Evolutionary conservation across 306 rosid species (phyloP), one percentile per base, ranked within the genome.

Genomic region (Prunus armeniaca): DNA sequence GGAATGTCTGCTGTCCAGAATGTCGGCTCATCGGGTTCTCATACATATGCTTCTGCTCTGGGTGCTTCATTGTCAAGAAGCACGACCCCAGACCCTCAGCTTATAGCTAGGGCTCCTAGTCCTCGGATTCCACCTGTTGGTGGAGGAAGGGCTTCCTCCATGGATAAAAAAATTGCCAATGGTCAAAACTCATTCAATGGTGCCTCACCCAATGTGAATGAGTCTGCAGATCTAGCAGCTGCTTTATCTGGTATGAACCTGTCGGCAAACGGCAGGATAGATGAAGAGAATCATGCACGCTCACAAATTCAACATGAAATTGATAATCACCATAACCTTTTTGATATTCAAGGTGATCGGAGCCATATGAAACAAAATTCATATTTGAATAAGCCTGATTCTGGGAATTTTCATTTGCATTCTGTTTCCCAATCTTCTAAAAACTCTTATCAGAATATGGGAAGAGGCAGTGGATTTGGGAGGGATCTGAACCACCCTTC

Each of bases 21-120:
- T 71, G 79, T 46, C 17, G 87, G 96, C 49, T 68, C 81, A 6
- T 87, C 82, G 30, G 47, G 86, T 76, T 84, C 96, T 25, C 93
- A 90, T 78, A 49, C 87, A 74, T 95, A 95, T 86, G 97, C 99
- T 65, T 89, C 99, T 77, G 97, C 87, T 66, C 76, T 95, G 18
- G 99, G 99, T 11, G 82, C 88, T 74, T 88, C 97, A 70, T 73
- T 90, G 84, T 95, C 97, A 7, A 82, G 97, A 88, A 90, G 97
- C 82, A 83, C 85, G 49, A 95, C 99, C 65, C 97, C 99, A 27
- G 98, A 95, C 77, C 92, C 93, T 9, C 97, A 91, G 76, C 82
- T 83, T 56, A 76, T 88, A 74, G 85, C 93, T 32, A 85, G 98
- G 84, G 97, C 96, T 76, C 92, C 97, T 17, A 92, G 99, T 86